phyloP scores from a whole-genome alignment of 2,329 filamentous ascomycete species.

The Phyllosticta citrichinensis region DNA sequence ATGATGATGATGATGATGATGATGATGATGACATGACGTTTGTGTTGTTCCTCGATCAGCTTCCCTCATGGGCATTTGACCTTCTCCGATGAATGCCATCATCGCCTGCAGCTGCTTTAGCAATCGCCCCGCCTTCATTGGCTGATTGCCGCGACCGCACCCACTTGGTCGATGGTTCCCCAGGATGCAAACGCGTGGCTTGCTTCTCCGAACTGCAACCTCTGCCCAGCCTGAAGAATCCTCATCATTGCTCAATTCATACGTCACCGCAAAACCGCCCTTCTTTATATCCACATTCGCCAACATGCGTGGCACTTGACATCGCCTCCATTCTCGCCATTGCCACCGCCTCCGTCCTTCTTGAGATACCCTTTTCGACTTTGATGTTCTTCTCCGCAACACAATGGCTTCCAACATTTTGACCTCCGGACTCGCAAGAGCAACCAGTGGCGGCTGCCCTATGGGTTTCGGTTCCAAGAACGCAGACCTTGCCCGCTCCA shows the following conservation, averaged over 20 bases:
- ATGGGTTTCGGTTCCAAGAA: constrained; percentile 40
- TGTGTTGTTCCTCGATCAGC: too few relatives aligned
- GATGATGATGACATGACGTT: too few relatives aligned
- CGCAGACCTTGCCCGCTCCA: constrained; percentile 50
- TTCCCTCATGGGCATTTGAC: too few relatives aligned
- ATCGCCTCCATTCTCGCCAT: not conserved
- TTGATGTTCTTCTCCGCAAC: not conserved
- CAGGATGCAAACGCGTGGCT: too few relatives aligned
- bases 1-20: too few relatives aligned
- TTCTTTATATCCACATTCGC: not conserved
- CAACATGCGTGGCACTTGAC: not conserved
- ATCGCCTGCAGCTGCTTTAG: too few relatives aligned
- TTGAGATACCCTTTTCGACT: not conserved
- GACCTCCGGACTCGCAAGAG: constrained; percentile 20
- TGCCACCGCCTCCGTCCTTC: not conserved
- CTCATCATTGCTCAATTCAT: constrained; percentile 3
- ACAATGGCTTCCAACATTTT: constrained; percentile 25
- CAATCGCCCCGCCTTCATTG: too few relatives aligned
- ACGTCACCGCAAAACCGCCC: not conserved
- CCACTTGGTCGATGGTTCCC: too few relatives aligned
- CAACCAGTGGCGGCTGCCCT: constrained; percentile 17
- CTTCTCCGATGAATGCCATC: too few relatives aligned
- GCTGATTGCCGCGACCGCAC: too few relatives aligned
- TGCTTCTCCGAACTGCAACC: too few relatives aligned
- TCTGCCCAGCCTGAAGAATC: not conserved